These are phyloP conservation scores for Colletotrichum brevisporum DNA, from an alignment of 2,329 filamentous ascomycete genomes.

Conservation along the genomic window DNA sequence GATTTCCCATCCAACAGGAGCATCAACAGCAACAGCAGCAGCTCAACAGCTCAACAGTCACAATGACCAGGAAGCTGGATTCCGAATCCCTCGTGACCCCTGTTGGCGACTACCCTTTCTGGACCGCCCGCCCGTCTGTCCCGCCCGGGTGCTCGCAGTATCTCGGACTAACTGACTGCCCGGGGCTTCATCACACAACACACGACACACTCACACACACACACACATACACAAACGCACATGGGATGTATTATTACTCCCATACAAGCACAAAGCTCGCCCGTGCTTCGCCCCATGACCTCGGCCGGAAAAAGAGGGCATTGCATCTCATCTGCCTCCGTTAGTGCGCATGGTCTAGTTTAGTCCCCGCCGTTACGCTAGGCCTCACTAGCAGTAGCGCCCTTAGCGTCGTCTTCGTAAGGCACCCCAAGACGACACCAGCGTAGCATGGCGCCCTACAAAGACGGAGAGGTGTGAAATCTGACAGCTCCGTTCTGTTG, in stretches of 20 bases:
- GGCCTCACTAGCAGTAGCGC: slow-evolving; percentile 13
- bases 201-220: no score
- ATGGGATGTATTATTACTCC: not conserved
- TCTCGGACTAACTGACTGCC: slow-evolving; percentile 19
- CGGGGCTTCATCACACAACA: slow-evolving; percentile 12
- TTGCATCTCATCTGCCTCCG: slow-evolving; percentile 6
- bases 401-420: not conserved
- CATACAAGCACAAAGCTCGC: no score
- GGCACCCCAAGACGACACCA: no score
- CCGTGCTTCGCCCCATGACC: not conserved
- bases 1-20: no score
- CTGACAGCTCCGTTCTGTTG: slow-evolving; percentile 21
- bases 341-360: slow-evolving; percentile 24
- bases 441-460: slow-evolving; percentile 27
- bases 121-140: not conserved
- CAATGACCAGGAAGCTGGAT: no score
- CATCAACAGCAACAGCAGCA: no score
- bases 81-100: not conserved
- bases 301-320: not conserved
- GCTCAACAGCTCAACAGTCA: no score
- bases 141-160: slow-evolving; percentile 26
- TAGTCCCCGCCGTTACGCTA: slow-evolving; percentile 37
- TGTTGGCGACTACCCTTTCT: not conserved
- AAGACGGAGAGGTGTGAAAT: slow-evolving; percentile 25
- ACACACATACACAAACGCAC: no score